Percentiles rank a stretch among this genome's conserved stretches.
phyloP scores from a whole-genome alignment of 495 filamentous ascomycete genomes.

The Podospora tetraspora region DNA sequence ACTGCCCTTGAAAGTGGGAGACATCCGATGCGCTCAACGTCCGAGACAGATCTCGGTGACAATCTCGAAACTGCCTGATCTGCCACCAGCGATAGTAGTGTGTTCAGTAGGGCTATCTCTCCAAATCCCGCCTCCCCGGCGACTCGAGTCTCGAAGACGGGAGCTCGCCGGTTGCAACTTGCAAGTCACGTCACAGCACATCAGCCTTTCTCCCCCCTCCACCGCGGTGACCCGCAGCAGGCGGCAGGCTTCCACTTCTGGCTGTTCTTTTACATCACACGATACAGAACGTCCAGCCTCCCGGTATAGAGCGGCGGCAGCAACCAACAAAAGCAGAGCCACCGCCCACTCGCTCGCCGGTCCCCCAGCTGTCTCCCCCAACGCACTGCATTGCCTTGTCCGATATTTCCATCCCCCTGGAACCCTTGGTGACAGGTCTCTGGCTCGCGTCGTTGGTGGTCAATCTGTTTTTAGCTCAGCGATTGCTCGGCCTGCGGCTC shows the following conservation, averaged over 20 bases:
- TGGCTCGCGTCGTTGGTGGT: conserved; percentile 8
- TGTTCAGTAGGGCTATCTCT: background rate
- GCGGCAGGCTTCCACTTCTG: conserved; percentile 17
- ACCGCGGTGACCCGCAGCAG: conserved; percentile 11
- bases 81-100: background rate
- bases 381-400: background rate
- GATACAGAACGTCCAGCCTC: conserved; percentile 18
- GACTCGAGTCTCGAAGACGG: background rate
- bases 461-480: conserved; percentile 26
- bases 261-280: conserved; percentile 23
- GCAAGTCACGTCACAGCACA: conserved; percentile 18
- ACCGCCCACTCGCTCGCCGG: conserved; percentile 5
- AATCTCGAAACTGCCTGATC: background rate
- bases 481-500: conserved; percentile 18
- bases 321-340: conserved; percentile 15
- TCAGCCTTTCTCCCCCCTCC: background rate
- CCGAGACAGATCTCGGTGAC: background rate
- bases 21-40: background rate
- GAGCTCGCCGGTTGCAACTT: background rate
- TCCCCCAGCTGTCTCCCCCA: background rate
- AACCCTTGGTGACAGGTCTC: conserved; percentile 9
- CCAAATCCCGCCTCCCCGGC: conserved; percentile 9
- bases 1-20: background rate
- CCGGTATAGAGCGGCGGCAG: conserved; percentile 16
- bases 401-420: background rate